Percentiles rank a stretch among this genome's conserved stretches.
Evolutionary conservation across 2,329 filamentous ascomycete species (phyloP).

Genomic region (Claviceps cyperi): DNA sequence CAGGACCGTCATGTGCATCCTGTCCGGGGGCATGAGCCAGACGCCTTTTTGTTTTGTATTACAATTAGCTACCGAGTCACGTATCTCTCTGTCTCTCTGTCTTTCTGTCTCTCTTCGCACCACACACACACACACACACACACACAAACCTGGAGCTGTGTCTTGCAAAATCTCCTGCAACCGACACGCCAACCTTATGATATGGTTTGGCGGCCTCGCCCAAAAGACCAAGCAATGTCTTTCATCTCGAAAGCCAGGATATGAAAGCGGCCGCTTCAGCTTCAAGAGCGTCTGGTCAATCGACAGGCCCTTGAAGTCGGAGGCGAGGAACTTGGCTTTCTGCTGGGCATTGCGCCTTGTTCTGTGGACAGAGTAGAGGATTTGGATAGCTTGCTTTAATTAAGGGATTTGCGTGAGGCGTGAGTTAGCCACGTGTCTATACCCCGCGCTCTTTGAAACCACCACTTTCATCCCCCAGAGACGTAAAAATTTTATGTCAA

Average conservation of each 20-base stretch:
- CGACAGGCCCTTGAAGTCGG: slow-evolving; percentile 53
- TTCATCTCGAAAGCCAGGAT: slow-evolving; percentile 58
- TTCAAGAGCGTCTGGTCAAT: slow-evolving; percentile 64
- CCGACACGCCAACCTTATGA: slow-evolving; percentile 50
- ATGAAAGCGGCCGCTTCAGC: slow-evolving; percentile 46
- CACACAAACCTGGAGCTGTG: slow-evolving; percentile 51
- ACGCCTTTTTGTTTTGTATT: slow-evolving; percentile 36
- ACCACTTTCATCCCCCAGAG: too few species aligned
- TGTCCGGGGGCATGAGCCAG: slow-evolving; percentile 71
- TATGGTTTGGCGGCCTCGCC: slow-evolving; percentile 63
- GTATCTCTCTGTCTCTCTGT: background rate
- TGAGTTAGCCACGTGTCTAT: background rate
- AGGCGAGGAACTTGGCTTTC: slow-evolving; percentile 54
- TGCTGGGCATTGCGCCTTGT: slow-evolving; percentile 63
- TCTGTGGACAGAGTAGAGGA: slow-evolving; percentile 60
- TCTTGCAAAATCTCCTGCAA: slow-evolving; percentile 53
- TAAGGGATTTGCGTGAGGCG: background rate
- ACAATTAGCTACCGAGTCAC: background rate
- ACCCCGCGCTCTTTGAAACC: too few species aligned
- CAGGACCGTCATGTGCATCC: slow-evolving; percentile 72
- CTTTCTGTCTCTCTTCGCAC: background rate
- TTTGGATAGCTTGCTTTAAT: slow-evolving; percentile 49
- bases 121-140: slow-evolving; percentile 7
- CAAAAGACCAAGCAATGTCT: slow-evolving; percentile 78
- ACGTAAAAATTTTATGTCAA: background rate